Evolutionary conservation across 2,329 filamentous ascomycete species (phyloP), one percentile per base, ranked within the genome.

Genomic region (Apiospora malaysiana): DNA sequence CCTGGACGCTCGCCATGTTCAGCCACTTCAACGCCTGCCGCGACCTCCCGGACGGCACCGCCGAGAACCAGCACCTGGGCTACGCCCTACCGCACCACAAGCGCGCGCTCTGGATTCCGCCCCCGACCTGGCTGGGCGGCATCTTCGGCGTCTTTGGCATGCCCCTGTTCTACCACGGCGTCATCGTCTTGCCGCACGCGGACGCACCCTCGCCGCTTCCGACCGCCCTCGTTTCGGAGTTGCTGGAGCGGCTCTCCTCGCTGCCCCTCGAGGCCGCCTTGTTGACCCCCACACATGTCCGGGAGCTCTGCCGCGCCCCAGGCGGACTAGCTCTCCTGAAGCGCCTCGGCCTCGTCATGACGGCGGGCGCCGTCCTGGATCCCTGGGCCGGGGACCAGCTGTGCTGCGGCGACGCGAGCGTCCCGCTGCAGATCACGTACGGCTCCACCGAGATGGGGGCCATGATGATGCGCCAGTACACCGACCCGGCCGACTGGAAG

Each of bases 51-150:
- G 65, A 68, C 66, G 66, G 66, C 42, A 45, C 46, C n/a, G 23
- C 25, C n/a, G 69, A 70, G 65, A 70, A 70, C 42, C 23, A 66
- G 9, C 27, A 68, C n/a, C 14, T 56, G 4, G 18, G 21, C 9
- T 16, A 47, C 8, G 37, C 21, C 14, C 46, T 47, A 4, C 10
- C 42, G 14, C 51, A 37, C 16, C 65, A n/a, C 69, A 45, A 47
- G 42, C 27, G 69, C 4, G 18, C 47, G 5, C n/a, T 70, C 7
- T 70, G 69, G 66, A 23, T 18, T 32, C 47, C 69, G n/a, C 69
- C 69, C 4, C 69, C 69, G 27, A 47, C 51, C 10, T 70, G 69
- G 69, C 12, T 70, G 18, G 69, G 69, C 25, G 69, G 69, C 51
- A 59, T 70, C 16, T 9, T 27, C 1, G 69, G 69, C 2, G 27